Evolutionary conservation across 1,284 basidiomycete genomes (phyloP).

Genomic region (Xerocomus tenax): DNA sequence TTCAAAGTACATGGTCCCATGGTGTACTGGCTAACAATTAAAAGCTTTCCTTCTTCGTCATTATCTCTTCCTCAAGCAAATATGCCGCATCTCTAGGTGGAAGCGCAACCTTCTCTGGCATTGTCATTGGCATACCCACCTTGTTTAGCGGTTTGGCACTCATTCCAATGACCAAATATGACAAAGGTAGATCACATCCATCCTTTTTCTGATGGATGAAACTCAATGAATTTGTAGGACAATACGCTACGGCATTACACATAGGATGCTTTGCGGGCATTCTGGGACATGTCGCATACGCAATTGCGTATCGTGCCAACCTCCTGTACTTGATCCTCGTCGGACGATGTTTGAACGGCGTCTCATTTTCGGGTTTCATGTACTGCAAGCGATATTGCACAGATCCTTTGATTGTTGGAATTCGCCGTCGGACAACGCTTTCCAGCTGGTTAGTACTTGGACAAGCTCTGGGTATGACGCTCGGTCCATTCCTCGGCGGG

Average conservation of each 20-base stretch:
- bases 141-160: conserved; percentile 37
- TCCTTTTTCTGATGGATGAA: neutral
- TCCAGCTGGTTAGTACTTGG: conserved; percentile 57
- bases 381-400: conserved; percentile 57
- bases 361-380: conserved; percentile 42
- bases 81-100: conserved; percentile 60
- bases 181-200: conserved; percentile 38
- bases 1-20: too few species aligned
- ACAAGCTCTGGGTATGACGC: conserved; percentile 55
- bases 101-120: conserved; percentile 55
- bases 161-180: conserved; percentile 49
- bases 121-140: conserved; percentile 57
- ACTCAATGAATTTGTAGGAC: conserved; percentile 31
- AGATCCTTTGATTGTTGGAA: conserved; percentile 57
- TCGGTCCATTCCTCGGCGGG: conserved; percentile 61
- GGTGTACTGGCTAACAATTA: neutral
- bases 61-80: conserved; percentile 56
- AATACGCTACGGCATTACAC: conserved; percentile 42
- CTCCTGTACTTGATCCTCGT: conserved; percentile 45
- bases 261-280: conserved; percentile 38
- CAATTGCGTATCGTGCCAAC: conserved; percentile 38
- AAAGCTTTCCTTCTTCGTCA: conserved; percentile 59
- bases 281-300: conserved; percentile 40
- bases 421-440: conserved; percentile 54
- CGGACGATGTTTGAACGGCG: conserved; percentile 39